phyloP scores from a whole-genome alignment of 805 yeast genomes.

The Saccharomycopsis schoenii region DNA sequence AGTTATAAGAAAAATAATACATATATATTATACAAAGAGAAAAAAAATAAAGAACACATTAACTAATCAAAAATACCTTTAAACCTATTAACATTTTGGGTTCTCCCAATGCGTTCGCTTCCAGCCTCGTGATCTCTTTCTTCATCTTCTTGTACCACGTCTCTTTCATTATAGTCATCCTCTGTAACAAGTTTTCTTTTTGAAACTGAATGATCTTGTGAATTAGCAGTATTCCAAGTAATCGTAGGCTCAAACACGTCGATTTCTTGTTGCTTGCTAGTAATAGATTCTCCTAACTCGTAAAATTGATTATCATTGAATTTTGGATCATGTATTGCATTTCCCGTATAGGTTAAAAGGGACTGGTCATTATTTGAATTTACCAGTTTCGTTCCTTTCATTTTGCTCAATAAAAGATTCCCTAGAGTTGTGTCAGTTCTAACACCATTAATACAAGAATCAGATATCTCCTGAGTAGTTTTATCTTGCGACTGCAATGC shows the following conservation, averaged over 20 bases:
- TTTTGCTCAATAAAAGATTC: not conserved
- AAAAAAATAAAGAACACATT: not conserved
- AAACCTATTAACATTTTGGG: constrained; percentile 11
- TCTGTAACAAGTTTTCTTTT: not conserved
- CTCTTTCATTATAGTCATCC: not conserved
- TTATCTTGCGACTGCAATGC: not conserved
- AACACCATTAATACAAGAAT: not conserved
- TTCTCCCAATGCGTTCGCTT: constrained; percentile 14
- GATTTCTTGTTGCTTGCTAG: not conserved
- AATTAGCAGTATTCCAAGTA: constrained; percentile 12
- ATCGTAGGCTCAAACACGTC: constrained; percentile 9
- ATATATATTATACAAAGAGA: not conserved
- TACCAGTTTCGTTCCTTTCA: not conserved
- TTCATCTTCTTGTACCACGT: not conserved
- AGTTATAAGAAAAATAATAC: no score
- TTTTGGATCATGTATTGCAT: not conserved
- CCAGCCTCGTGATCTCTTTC: not conserved
- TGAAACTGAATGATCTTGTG: not conserved
- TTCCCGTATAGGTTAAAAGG: not conserved
- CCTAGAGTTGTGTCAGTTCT: not conserved
- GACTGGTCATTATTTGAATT: not conserved
- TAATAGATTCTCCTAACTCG: not conserved
- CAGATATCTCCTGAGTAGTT: not conserved
- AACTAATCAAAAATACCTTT: constrained; percentile 15
- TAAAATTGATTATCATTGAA: not conserved